Evolutionary conservation across 2,329 filamentous ascomycete genomes (phyloP), one percentile per base, ranked within the genome.

Genomic region (Dendrostoma leiphaemia): DNA sequence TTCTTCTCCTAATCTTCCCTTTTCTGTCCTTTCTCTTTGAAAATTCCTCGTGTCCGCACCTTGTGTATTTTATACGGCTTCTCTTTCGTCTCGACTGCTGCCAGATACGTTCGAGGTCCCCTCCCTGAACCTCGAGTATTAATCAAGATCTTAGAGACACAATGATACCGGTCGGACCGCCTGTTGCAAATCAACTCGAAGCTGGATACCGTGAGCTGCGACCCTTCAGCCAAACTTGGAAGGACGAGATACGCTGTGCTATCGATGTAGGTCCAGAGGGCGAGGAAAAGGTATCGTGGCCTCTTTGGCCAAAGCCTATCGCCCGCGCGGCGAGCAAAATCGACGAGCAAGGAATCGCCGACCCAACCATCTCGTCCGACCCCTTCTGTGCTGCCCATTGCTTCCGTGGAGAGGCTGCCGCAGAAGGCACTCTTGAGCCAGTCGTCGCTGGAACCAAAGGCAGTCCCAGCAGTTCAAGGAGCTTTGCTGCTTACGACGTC

Each of bases 211-310:
- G 88, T 53, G 90, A 96, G 64, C 76, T 97, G 48, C 86, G 85
- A 51, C 90, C 91, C 0, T 96, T 93, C 87, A 91, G 89, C 1
- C 84, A 94, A 62, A 96, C 93, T 1, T 99, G 94, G 91, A 82
- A 81, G 49, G 92, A 97, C 64, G 93, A 99, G 70, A 75, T 99
- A 7, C 85, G 88, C 60, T 96, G 91, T 69, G 95, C 94, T 5
- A 79, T 96, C 6, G 90, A 96, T 48, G 90, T 97, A 54, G 94
- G 94, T 1, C 86, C 93, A 1, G 77, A 88, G 9, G 94, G 93
- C 1, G 94, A 99, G 70, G 88, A 94, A 72, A 97, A 97, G 69
- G 86, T 97, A 7, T 83, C 90, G 0, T 85, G 96, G 69, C 84
- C 79, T 32, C 74, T 97, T 8, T 97, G 92, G 91, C 87, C 89